Base-by-base conservation (phyloP, 306 rosid genomes). In the Cyclanthera cordifolia region DNA sequence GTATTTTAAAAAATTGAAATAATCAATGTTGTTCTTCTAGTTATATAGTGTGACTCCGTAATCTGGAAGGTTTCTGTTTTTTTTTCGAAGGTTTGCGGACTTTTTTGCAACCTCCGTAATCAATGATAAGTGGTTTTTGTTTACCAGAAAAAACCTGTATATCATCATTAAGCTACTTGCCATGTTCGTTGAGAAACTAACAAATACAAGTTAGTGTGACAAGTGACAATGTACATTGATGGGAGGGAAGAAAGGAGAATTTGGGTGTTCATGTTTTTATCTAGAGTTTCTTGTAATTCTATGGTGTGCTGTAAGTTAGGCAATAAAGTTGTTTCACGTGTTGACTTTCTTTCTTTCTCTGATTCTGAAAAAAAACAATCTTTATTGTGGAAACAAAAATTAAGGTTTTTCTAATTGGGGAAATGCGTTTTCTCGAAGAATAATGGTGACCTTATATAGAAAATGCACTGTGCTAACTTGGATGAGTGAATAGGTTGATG, bases 211-310 rank as follows among this genome's bases (percentile, higher is more conserved):
- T 60, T n/a, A 37, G 20, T 34, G 25, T 19, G 47, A 17, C 2
- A 13, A 5, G 43, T 37, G 43, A 37, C 43, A 37, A 13, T 25
- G 0, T n/a, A 60, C 67, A 34, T 57, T 16, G 65, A 57, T 0
- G 21, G 45, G 65, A 57, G 45, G 63, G 45, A 28, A 28, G 65
- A 37, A 37, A 16, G 43, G 65, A 57, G 45, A 57, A 57, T 28
- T 28, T 57, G 21, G 65, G 43, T 57, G 43, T 6, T 5, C 23
- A 28, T 57, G 45, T 32, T 32, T 58, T 4, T 8, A 19, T n/a
- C 21, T n/a, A 58, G 66, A 32, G 46, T 8, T 39, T 61, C 68
- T 61, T 64, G 69, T 64, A 11, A 39, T 37, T 39, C 17, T 63
- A 20, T 32, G 46, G 28, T 63, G 69, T 63, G 19, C 19, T 9